phyloP scores from a whole-genome alignment of 176 grass and related monocot genomes.

The Zizania latifolia region DNA sequence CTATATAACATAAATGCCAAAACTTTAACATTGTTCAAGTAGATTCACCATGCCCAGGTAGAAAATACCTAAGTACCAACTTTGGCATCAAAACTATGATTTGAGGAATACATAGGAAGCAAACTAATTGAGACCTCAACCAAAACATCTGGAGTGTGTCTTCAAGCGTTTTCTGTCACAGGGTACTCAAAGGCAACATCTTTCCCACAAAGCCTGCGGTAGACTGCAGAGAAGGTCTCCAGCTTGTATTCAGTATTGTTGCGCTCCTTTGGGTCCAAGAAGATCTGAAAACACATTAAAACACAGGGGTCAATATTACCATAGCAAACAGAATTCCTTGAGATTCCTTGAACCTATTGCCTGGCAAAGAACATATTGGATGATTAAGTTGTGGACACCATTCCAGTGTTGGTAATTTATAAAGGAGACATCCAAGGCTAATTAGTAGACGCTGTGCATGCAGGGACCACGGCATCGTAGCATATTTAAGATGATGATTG shows the following conservation, averaged over 20 bases:
- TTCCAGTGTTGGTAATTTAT: too few species aligned
- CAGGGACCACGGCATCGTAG: background rate
- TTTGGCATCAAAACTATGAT: slow-evolving; percentile 47
- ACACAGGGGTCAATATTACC: background rate
- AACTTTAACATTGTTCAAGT: slow-evolving; percentile 41
- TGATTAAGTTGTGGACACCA: background rate
- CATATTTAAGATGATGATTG: too few species aligned
- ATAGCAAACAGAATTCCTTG: background rate
- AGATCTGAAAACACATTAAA: slow-evolving; percentile 50
- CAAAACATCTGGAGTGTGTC: slow-evolving; percentile 10
- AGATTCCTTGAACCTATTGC: too few species aligned
- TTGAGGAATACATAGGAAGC: slow-evolving; percentile 23
- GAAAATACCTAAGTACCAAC: slow-evolving; percentile 16
- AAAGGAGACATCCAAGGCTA: background rate
- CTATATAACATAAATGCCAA: slow-evolving; percentile 44
- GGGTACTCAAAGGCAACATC: slow-evolving; percentile 76
- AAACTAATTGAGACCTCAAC: slow-evolving; percentile 14
- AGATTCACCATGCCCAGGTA: slow-evolving; percentile 2
- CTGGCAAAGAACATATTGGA: background rate
- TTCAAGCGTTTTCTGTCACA: slow-evolving; percentile 36
- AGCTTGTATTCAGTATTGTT: slow-evolving; percentile 97
- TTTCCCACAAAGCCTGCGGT: slow-evolving; percentile 83
- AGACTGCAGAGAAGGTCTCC: slow-evolving; percentile 82
- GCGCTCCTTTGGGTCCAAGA: slow-evolving; percentile 89
- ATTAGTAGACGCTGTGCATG: background rate